Base-by-base conservation (phyloP, 2,329 filamentous ascomycete genomes). In the Ceratocystis harringtonii region DNA sequence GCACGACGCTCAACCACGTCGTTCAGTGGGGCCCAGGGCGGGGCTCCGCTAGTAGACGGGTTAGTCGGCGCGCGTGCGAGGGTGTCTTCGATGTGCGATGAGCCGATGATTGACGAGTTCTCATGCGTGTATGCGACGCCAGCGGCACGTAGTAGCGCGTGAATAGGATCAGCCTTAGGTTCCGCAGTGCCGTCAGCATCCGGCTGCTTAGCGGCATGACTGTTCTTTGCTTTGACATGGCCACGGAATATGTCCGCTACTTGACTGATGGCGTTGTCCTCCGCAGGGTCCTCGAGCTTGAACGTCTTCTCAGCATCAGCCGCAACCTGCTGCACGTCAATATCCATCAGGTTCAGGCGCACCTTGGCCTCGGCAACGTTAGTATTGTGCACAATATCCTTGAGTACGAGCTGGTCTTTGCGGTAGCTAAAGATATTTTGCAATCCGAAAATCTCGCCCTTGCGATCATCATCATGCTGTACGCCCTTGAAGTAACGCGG, bases 331-430 rank as follows among this genome's bases (percentile, higher is more conserved):
- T 87, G 82, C 70, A 89, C 79, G 67, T 95, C 84, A 19, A 96
- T 81, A 64, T 89, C 86, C n/a, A 86, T 80, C 36, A 96, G 84
- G 32, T 84, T 81, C 8, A 97, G 88, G 0, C 91, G 92, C 0
- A 88, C 90, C 72, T 87, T 89, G 52, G 90, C 90, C 76, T 99
- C 94, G 3, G 94, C 94, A 63, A 99, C 86, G 71, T 99, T 99
- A 32, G 94, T 97, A 75, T 96, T 96, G 78, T 97, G 96, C 70
- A 99, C 90, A 70, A 99, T 97, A 65, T 96, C 90, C n/a, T 89
- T 84, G 4, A 97, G 81, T 15, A 96, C 81, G 12, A 95, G 82
- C 67, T 88, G 88, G 69, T 92, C 84, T 61, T 84, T 83, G 69
- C 90, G 85, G 68, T 90, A 96, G 0, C 84, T 84, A 70, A 99